Evolutionary conservation across 805 yeast genomes (phyloP).

Genomic region (Geotrichum ghanense): DNA sequence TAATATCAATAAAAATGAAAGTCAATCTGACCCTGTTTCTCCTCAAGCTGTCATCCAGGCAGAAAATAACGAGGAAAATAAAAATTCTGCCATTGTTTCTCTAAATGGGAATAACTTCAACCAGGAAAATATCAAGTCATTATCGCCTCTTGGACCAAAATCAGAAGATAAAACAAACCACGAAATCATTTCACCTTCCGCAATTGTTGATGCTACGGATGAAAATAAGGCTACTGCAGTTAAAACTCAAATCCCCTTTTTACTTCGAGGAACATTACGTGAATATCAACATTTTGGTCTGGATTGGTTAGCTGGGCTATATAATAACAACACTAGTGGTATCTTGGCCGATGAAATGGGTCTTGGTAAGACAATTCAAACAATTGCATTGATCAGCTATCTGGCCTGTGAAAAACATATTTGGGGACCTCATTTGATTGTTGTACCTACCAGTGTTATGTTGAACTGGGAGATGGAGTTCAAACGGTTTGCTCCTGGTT

Average conservation of each 20-base stretch:
- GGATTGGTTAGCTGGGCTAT: constrained; percentile 92
- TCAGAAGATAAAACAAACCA: too few relatives aligned
- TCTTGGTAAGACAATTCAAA: constrained; percentile 88
- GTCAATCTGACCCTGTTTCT: too few relatives aligned
- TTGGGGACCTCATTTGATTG: constrained; percentile 97
- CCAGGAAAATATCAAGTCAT: too few relatives aligned
- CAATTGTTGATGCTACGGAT: neutral
- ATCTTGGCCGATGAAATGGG: constrained; percentile 99
- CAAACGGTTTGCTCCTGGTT: constrained; percentile 96
- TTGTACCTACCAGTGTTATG: constrained; percentile 96
- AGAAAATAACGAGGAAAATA: neutral
- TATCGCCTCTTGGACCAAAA: too few relatives aligned
- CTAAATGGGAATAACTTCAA: too few relatives aligned
- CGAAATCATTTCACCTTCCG: too few relatives aligned
- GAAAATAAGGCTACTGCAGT: neutral
- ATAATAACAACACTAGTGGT: constrained; percentile 88
- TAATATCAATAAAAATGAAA: too few relatives aligned
- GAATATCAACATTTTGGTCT: constrained; percentile 92
- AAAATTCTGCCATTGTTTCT: neutral
- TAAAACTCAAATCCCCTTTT: constrained; percentile 52
- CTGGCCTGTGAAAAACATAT: constrained; percentile 86
- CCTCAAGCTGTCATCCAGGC: neutral
- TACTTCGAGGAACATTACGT: constrained; percentile 70
- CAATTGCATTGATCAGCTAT: constrained; percentile 75
- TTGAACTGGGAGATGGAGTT: constrained; percentile 99